These are phyloP conservation scores for Alternaria viburni DNA, from an alignment of 2,329 filamentous ascomycete genomes.

Conservation along the genomic window DNA sequence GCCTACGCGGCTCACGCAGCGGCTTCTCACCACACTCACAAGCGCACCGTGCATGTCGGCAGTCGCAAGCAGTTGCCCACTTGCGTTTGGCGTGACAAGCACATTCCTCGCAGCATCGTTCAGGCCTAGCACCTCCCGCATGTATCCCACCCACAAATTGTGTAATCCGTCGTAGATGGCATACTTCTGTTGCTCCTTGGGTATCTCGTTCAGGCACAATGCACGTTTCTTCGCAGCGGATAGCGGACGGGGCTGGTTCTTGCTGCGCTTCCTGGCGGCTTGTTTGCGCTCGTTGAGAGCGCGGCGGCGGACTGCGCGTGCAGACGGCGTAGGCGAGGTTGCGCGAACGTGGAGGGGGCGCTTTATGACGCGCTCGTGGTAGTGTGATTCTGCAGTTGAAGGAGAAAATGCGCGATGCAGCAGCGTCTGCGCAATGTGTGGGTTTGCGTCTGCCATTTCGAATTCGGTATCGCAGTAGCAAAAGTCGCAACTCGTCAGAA, in stretches of 20 bases:
- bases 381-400: conserved; percentile 72
- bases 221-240: conserved; percentile 79
- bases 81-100: conserved; percentile 64
- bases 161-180: conserved; percentile 79
- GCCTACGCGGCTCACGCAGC: conserved; percentile 82
- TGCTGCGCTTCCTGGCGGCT: conserved; percentile 34
- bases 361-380: conserved; percentile 80
- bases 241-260: conserved; percentile 69
- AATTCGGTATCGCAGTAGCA: not conserved
- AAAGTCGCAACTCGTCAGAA: not conserved
- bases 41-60: conserved; percentile 91
- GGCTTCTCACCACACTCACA: conserved; percentile 80
- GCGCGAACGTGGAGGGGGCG: conserved; percentile 81
- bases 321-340: conserved; percentile 68
- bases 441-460: conserved; percentile 25
- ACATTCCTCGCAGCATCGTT: conserved; percentile 51
- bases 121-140: conserved; percentile 77
- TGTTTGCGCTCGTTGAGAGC: conserved; percentile 57
- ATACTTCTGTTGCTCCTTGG: conserved; percentile 72
- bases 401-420: conserved; percentile 81
- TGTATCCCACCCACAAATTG: conserved; percentile 81
- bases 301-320: conserved; percentile 52
- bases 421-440: conserved; percentile 58
- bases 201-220: conserved; percentile 76
- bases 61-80: conserved; percentile 74